Evolutionary conservation across 495 filamentous ascomycete genomes (phyloP), one percentile per base, ranked within the genome.

Genomic region (Podospora appendiculata): DNA sequence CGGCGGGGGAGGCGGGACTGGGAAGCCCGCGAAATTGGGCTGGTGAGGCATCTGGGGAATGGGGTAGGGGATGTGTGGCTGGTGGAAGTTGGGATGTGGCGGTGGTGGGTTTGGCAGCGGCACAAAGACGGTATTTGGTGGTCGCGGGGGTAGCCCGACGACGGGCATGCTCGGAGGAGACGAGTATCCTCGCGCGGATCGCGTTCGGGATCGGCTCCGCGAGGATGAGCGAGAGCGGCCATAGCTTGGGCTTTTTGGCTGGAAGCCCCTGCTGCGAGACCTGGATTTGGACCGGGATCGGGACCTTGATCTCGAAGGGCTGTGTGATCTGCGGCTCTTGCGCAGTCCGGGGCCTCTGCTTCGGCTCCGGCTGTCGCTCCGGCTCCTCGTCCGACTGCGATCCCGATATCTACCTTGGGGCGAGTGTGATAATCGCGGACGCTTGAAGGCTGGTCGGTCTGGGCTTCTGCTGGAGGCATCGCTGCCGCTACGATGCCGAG

Each of bases 241-340:
- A 41, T 42, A 46, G 6, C 51, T 46, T 4, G 50, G 19, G 11
- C 50, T 57, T 25, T 32, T 41, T 38, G 57, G 58, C 38, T 54
- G 56, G 47, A 53, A 60, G 45, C 43, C 60, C 52, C 51, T 59
- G 45, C 55, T 64, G 53, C 59, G 66, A 35, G 58, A 69, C 54
- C 50, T 59, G 58, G 60, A 76, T 53, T 75, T 79, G 36, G 82
- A 79, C 41, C 63, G 69, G 25, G 77, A 76, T 11, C 66, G 65
- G 0, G 76, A 75, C 39, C 59, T 66, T 14, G 68, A 70, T 19
- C 61, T 60, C 10, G 67, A 70, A 19, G 55, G 56, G 32, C 57
- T 64, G 32, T 57, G 64, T 17, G 70, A 69, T 32, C 60, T 53
- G n/a, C 43, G 53, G 17, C 54, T 50, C 43, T 53, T 58, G 9